phyloP scores from a whole-genome alignment of 257 asterid species.

The Ilex asprella region DNA sequence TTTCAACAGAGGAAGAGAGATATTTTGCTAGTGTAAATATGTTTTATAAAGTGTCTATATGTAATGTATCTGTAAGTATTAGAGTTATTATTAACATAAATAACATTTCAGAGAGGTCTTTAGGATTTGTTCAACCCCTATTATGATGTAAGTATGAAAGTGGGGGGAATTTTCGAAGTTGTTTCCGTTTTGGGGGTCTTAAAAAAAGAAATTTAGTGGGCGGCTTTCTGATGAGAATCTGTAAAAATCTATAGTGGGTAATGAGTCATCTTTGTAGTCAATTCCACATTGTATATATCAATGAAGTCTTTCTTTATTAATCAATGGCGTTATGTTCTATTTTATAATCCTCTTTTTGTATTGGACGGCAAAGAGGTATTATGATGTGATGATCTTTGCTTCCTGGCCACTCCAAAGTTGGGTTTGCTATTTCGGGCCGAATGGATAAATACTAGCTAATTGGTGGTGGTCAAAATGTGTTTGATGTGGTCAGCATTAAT shows the following conservation, averaged over 20 bases:
- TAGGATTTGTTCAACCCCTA: conserved; percentile 19
- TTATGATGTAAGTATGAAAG: conserved; percentile 56
- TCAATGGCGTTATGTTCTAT: no score
- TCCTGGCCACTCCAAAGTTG: no score
- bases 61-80: conserved; percentile 30
- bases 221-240: conserved; percentile 27
- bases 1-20: conserved; percentile 4
- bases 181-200: conserved; percentile 28
- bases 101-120: neutral
- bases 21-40: conserved; percentile 52
- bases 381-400: no score
- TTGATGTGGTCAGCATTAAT: no score
- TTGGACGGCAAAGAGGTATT: no score
- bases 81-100: conserved; percentile 28
- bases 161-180: conserved; percentile 15
- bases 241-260: conserved; percentile 20
- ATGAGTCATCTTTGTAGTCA: conserved; percentile 25
- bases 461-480: no score
- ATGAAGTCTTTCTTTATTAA: no score
- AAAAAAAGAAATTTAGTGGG: conserved; percentile 28
- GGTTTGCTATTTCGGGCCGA: no score
- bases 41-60: conserved; percentile 27
- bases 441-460: no score
- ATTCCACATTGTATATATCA: conserved; percentile 31
- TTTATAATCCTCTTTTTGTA: no score